Conservation (phyloP, 768 basidiomycete species). For the Panellus pusillus region DNA sequence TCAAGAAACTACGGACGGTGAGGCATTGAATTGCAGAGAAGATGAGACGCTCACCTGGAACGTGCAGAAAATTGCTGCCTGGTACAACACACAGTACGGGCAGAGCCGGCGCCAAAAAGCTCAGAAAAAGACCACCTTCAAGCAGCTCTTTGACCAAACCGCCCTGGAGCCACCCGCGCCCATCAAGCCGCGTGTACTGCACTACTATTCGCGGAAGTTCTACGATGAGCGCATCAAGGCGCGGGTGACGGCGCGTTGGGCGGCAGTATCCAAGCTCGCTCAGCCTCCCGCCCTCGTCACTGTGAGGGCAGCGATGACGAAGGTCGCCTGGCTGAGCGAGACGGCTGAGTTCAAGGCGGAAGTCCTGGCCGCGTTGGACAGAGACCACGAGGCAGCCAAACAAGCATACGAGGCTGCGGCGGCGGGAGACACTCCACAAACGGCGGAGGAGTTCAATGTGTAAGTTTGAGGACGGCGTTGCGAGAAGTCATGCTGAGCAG, state of each 20-base stretch:
- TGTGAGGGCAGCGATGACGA: background rate
- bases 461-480: background rate
- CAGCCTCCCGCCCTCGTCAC: background rate
- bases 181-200: background rate
- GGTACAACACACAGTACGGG: background rate
- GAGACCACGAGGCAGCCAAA: background rate
- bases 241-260: background rate
- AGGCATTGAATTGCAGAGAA: no score
- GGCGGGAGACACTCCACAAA: background rate
- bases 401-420: background rate
- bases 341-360: background rate
- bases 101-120: background rate
- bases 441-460: background rate
- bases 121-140: background rate
- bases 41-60: no score
- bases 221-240: slow-evolving; percentile 2
- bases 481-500: no score
- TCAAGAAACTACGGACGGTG: no score
- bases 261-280: background rate
- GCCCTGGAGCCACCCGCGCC: background rate
- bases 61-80: background rate
- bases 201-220: background rate
- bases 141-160: background rate
- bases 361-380: background rate
- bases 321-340: background rate